A percentile compares a stretch with the other conserved stretches of the same genome.
phyloP scores from a whole-genome alignment of 495 filamentous ascomycete species.

The Aspergillus affinis region DNA sequence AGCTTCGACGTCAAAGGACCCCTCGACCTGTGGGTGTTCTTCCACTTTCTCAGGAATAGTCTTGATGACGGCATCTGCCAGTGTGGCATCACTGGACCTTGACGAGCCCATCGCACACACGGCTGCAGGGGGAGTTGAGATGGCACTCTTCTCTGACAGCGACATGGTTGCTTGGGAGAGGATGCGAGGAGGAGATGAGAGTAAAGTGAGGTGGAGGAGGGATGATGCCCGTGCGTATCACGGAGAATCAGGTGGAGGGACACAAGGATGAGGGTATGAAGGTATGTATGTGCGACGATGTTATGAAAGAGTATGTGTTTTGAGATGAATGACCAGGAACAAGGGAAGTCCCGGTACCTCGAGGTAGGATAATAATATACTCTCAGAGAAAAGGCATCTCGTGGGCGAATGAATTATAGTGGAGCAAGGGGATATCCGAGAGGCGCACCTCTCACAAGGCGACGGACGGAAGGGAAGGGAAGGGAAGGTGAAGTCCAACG shows the following conservation, averaged over 20 bases:
- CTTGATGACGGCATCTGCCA: constrained; percentile 29
- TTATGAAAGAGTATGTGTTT: no score
- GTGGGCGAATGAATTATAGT: neutral
- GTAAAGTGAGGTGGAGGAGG: neutral
- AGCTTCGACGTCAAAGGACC: constrained; percentile 38
- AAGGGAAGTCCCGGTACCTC: neutral
- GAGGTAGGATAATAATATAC: neutral
- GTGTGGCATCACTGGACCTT: constrained; percentile 24
- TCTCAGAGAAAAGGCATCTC: neutral
- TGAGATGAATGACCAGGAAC: neutral
- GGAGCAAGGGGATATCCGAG: neutral
- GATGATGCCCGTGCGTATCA: neutral
- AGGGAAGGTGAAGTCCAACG: neutral
- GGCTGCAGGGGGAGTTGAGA: constrained; percentile 27
- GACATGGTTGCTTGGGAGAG: constrained; percentile 25
- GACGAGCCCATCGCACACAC: constrained; percentile 19
- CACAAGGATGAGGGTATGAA: neutral
- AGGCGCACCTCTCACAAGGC: neutral
- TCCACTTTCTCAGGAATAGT: constrained; percentile 28
- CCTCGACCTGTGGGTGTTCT: constrained; percentile 1
- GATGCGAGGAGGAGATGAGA: neutral
- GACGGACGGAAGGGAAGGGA: neutral
- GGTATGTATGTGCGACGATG: neutral
- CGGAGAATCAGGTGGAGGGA: constrained; percentile 1
- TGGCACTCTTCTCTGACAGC: constrained; percentile 23